phyloP scores from a whole-genome alignment of 345 rosid species.

The Linum lewisii region DNA sequence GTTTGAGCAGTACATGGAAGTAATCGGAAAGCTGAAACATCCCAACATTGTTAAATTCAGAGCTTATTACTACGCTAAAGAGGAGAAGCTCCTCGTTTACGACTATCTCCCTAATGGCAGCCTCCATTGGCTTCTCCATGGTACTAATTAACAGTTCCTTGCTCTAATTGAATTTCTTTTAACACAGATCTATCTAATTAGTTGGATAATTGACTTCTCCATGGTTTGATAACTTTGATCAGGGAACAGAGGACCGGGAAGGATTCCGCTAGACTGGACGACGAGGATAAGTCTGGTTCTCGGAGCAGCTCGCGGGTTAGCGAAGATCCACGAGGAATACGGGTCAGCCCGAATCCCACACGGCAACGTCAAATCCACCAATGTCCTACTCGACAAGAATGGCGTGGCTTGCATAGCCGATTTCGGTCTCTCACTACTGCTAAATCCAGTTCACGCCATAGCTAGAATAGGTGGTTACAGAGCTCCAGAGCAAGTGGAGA shows the following conservation, averaged over 20 bases:
- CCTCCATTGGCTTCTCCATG: conserved; percentile 78
- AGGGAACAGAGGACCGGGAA: conserved; percentile 81
- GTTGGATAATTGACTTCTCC: no score
- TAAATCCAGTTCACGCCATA: conserved; percentile 80
- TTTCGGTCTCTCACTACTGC: conserved; percentile 72
- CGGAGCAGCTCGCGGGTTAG: conserved; percentile 86
- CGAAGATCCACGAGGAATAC: conserved; percentile 68
- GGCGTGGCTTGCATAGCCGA: conserved; percentile 81
- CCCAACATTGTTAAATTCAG: conserved; percentile 61
- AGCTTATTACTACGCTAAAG: conserved; percentile 87
- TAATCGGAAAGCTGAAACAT: conserved; percentile 71
- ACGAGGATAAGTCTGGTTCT: conserved; percentile 80
- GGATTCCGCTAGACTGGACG: conserved; percentile 97
- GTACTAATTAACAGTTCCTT: conserved; percentile 18
- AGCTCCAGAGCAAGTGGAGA: conserved; percentile 84
- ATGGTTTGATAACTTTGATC: background rate
- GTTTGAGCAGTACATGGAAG: conserved; percentile 91
- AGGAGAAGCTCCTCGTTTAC: conserved; percentile 86
- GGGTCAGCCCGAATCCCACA: conserved; percentile 60
- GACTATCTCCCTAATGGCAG: conserved; percentile 91
- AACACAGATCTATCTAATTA: background rate
- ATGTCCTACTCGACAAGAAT: conserved; percentile 74
- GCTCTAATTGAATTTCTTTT: background rate
- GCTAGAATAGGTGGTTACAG: conserved; percentile 87
- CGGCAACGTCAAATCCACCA: conserved; percentile 77